These are phyloP conservation scores for Pharnaceum exiguum DNA, from an alignment of 148 eudicot species.

Conservation along the genomic window DNA sequence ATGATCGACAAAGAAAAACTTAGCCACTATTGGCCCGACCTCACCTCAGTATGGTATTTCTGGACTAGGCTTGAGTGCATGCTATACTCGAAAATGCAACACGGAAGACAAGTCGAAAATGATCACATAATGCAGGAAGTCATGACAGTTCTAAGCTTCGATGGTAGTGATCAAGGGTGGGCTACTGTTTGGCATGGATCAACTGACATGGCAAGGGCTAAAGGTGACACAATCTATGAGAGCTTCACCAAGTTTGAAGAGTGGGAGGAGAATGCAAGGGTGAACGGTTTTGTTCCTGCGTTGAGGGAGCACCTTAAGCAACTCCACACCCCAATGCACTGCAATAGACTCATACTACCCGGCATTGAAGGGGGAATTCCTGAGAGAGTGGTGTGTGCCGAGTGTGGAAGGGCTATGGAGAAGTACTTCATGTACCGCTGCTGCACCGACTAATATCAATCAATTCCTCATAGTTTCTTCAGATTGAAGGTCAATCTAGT, in stretches of 20 bases:
- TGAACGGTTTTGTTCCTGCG: constrained; percentile 54
- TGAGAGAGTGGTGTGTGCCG: constrained; percentile 48
- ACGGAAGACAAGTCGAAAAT: constrained; percentile 36
- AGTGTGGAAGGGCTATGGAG: constrained; percentile 80
- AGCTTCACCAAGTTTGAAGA: constrained; percentile 31
- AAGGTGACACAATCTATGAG: constrained; percentile 31
- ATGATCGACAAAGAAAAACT: constrained; percentile 27
- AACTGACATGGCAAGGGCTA: constrained; percentile 45
- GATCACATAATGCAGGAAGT: constrained; percentile 65
- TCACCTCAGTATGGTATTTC: constrained; percentile 62
- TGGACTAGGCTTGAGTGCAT: constrained; percentile 89
- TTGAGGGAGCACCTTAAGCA: constrained; percentile 34
- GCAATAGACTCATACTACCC: constrained; percentile 76
- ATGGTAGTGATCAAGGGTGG: constrained; percentile 79
- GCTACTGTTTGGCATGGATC: constrained; percentile 58
- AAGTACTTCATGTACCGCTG: constrained; percentile 90
- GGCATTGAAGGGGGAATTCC: constrained; percentile 40
- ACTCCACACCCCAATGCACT: constrained; percentile 70
- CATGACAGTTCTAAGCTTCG: constrained; percentile 57
- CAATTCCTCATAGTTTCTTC: neutral
- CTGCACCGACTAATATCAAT: constrained; percentile 54
- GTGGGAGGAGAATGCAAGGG: constrained; percentile 50
- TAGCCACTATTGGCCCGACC: constrained; percentile 44
- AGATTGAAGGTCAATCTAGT: too few species aligned
- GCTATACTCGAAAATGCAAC: constrained; percentile 70